phyloP scores from a whole-genome alignment of 2,329 filamentous ascomycete species.

The Teratosphaeria gauchensis region DNA sequence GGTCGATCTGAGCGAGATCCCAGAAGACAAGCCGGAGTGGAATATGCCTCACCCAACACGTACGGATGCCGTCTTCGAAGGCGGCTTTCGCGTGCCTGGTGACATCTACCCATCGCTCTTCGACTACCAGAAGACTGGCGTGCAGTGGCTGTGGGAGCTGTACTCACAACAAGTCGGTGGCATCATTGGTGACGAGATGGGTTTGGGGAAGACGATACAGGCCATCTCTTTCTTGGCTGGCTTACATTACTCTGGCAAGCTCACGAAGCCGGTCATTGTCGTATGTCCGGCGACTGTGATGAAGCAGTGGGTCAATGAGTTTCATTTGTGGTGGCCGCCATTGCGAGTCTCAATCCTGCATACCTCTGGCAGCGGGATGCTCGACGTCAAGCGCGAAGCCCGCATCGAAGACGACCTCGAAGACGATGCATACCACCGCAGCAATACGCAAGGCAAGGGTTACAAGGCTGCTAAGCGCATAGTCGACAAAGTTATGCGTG shows the following conservation, averaged over 20 bases:
- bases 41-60: constrained; percentile 76
- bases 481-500: constrained; percentile 67
- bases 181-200: constrained; percentile 97
- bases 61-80: constrained; percentile 64
- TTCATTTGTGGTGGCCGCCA: constrained; percentile 99
- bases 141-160: constrained; percentile 91
- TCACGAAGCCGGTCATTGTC: constrained; percentile 77
- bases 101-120: constrained; percentile 90
- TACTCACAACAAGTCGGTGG: constrained; percentile 84
- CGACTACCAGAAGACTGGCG: constrained; percentile 93
- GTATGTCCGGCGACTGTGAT: constrained; percentile 92
- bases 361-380: constrained; percentile 91
- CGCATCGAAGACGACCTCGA: constrained; percentile 54
- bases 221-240: constrained; percentile 77
- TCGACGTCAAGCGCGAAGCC: constrained; percentile 58
- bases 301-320: constrained; percentile 97
- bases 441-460: constrained; percentile 39
- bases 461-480: constrained; percentile 67
- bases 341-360: constrained; percentile 90
- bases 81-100: constrained; percentile 71
- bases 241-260: constrained; percentile 79
- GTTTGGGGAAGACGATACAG: constrained; percentile 87
- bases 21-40: constrained; percentile 54
- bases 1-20: constrained; percentile 16
- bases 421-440: constrained; percentile 33